phyloP scores from a whole-genome alignment of 2,329 filamentous ascomycete species.

The Botrytis galanthina region DNA sequence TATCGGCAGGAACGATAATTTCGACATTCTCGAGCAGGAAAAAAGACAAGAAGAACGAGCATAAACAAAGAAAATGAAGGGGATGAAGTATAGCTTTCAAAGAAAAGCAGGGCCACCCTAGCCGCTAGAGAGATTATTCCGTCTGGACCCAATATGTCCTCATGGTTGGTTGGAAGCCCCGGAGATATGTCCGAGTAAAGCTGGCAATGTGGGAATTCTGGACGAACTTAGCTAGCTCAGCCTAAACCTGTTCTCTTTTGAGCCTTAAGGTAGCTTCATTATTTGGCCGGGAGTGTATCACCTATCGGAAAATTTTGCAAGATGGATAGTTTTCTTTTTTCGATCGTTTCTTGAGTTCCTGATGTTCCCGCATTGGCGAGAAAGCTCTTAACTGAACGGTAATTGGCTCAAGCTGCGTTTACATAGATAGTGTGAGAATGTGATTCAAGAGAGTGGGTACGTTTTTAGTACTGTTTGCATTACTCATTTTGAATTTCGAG shows the following conservation, averaged over 20 bases:
- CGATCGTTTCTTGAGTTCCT: not conserved
- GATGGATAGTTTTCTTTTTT: not conserved
- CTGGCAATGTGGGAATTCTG: not conserved
- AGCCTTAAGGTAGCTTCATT: not conserved
- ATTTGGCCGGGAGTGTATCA: not conserved
- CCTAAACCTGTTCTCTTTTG: not conserved
- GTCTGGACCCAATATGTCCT: not conserved
- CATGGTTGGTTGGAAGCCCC: not conserved
- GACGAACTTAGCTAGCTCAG: not conserved
- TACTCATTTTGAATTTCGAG: not conserved
- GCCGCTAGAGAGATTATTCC: not conserved
- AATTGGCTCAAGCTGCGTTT: not conserved
- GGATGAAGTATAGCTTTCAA: not conserved
- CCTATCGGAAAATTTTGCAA: not conserved
- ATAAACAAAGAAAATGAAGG: not conserved
- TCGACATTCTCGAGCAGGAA: not conserved
- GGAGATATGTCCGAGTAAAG: not conserved
- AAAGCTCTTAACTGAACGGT: not conserved
- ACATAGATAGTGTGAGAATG: not conserved
- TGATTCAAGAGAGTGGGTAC: not conserved
- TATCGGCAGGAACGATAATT: not conserved
- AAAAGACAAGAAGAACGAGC: fast-evolving
- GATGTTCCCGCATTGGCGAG: not conserved
- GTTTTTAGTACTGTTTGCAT: not conserved
- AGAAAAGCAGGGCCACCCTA: not conserved